These are phyloP conservation scores for Globisporangium mamillatum DNA, from an alignment of 352 stramenopile genomes.

Conservation along the genomic window DNA sequence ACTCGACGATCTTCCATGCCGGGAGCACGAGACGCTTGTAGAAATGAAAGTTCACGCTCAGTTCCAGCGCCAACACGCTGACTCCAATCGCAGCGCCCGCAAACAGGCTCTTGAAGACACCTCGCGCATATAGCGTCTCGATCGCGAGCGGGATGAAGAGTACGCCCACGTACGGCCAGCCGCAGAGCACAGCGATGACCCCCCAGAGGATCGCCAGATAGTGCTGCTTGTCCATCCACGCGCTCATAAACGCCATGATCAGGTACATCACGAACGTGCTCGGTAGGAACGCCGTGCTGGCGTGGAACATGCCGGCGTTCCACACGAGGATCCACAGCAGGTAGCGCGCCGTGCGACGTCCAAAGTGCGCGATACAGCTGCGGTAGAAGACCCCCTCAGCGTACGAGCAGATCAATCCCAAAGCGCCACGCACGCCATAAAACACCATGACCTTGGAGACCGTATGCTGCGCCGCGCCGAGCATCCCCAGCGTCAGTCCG, in stretches of 20 bases:
- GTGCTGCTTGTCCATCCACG: constrained; percentile 81
- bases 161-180: constrained; percentile 97
- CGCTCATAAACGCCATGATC: constrained; percentile 68
- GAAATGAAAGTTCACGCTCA: constrained; percentile 81
- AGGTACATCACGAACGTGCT: constrained; percentile 90
- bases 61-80: constrained; percentile 73
- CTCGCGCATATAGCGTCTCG: constrained; percentile 58
- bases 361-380: constrained; percentile 60
- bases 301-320: constrained; percentile 92
- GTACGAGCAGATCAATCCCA: constrained; percentile 76
- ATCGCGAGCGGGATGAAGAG: constrained; percentile 95
- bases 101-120: constrained; percentile 48
- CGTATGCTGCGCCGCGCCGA: constrained; percentile 14
- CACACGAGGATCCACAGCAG: constrained; percentile 77
- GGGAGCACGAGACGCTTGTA: constrained; percentile 76
- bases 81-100: constrained; percentile 60
- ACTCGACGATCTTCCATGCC: constrained; percentile 93
- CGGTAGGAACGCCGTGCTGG: constrained; percentile 90
- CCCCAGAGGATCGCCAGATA: constrained; percentile 79
- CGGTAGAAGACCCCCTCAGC: constrained; percentile 88
- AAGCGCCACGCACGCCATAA: constrained; percentile 79
- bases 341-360: constrained; percentile 55
- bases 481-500: constrained; percentile 35
- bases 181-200: constrained; percentile 90
- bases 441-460: constrained; percentile 87